Base-by-base conservation (phyloP, 2,329 filamentous ascomycete genomes). In the Aspergillus sp. region DNA sequence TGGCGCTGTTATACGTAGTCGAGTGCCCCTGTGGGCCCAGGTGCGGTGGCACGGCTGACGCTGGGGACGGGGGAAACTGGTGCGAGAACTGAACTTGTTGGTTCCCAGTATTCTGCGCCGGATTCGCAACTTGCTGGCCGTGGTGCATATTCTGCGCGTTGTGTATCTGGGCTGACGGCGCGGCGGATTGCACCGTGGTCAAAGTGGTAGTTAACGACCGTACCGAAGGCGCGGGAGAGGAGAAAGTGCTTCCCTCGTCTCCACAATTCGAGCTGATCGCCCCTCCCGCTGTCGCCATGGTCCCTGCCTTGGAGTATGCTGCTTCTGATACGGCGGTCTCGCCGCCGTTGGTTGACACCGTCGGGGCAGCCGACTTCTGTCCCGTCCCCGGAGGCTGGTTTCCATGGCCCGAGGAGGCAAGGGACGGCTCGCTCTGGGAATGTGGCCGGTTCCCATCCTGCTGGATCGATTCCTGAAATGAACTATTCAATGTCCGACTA, bases 221-320 rank as follows among this genome's bases (percentile, higher is more conserved):
- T 34, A 76, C 68, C n/a, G 75, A 80, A 15, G 74, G 74, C 27
- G 74, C 72, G 10, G 75, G 75, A 3, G 75, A 80, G 15, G 74
- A 78, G 49, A 80, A 80, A 5, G 74, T 79, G 59, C 75, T 79
- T 27, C 70, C 69, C 45, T 68, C 80, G 35, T 84, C 85, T 45
- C 82, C 75, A 36, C 78, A 73, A 30, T 72, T 75, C 4, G 62
- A 64, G 33, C 82, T 79, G 29, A 80, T 52, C 7, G 76, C 80
- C 30, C 77, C 78, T 16, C 74, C 78, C 2, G 72, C 65, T 5
- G 60, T 65, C 20, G 75, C 74, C 50, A 71, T 80, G 8, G 86
- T 95, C 12, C 83, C 86, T 12, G 85, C 75, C 47, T 91, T 84
- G 17, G 86, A 93, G 26, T 82, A 77, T 10, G 82, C 81, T 8